Conservation (phyloP, 441 rosid species). For the Pelargonium australe region DNA sequence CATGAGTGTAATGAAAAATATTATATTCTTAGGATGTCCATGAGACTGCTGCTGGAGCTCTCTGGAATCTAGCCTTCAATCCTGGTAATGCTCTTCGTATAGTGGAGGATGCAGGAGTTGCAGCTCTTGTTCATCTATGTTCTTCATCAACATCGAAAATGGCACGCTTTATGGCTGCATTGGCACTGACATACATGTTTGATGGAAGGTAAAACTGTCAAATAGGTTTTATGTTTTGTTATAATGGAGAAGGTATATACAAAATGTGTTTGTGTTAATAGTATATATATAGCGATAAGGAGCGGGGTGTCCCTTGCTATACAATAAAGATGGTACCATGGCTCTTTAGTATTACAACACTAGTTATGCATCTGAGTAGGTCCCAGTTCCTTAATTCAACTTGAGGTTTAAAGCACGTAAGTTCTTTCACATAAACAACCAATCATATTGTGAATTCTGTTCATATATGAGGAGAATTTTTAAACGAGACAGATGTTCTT, state of each 20-base stretch:
- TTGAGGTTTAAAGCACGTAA: neutral
- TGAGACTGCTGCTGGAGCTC: slow-evolving; percentile 97
- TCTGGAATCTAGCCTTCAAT: slow-evolving; percentile 95
- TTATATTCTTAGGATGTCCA: slow-evolving; percentile 72
- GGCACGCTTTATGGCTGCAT: slow-evolving; percentile 98
- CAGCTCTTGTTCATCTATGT: slow-evolving; percentile 82
- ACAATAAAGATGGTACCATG: neutral
- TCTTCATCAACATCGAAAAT: slow-evolving; percentile 76
- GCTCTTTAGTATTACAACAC: neutral
- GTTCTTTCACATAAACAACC: neutral
- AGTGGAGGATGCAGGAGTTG: slow-evolving; percentile 93
- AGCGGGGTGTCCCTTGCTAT: neutral
- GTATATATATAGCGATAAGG: neutral
- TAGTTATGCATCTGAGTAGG: neutral
- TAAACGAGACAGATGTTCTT: no score
- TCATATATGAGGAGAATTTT: no score
- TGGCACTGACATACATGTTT: slow-evolving; percentile 91
- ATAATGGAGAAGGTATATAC: neutral
- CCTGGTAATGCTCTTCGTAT: slow-evolving; percentile 81
- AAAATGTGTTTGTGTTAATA: neutral
- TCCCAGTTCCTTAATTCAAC: neutral
- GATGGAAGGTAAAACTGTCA: slow-evolving; percentile 64
- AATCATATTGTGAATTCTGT: no score
- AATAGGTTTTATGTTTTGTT: neutral
- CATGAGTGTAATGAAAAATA: neutral